phyloP scores from a whole-genome alignment of 768 basidiomycete species.

The Termitomyces sp. region DNA sequence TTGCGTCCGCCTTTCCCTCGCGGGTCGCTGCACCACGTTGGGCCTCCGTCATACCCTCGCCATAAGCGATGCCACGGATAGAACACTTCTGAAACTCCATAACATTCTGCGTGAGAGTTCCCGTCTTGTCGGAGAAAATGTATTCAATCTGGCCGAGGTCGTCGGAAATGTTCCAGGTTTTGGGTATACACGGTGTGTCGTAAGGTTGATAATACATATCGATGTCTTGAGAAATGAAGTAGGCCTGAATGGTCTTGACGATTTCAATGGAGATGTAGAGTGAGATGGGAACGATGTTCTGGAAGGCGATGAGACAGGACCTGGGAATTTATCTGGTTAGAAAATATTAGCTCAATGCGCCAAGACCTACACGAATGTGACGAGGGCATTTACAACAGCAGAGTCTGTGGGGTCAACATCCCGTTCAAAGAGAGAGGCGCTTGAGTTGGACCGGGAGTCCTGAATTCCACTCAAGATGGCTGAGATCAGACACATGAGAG shows the following conservation, averaged over 20 bases:
- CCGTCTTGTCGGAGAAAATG: constrained; percentile 86
- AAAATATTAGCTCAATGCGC: not conserved
- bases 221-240: constrained; percentile 92
- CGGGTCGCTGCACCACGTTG: constrained; percentile 89
- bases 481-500: constrained; percentile 71
- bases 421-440: constrained; percentile 68
- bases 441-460: constrained; percentile 58
- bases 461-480: constrained; percentile 76
- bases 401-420: constrained; percentile 62
- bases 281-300: constrained; percentile 95
- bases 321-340: constrained; percentile 36
- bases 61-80: constrained; percentile 78
- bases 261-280: constrained; percentile 98
- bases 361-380: constrained; percentile 84
- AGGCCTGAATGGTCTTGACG: constrained; percentile 97
- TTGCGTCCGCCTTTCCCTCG: constrained; percentile 62
- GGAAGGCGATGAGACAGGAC: constrained; percentile 92
- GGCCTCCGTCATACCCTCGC: constrained; percentile 94
- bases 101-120: constrained; percentile 95
- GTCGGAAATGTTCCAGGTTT: constrained; percentile 98
- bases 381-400: constrained; percentile 66
- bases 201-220: constrained; percentile 94
- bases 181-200: constrained; percentile 88
- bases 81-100: constrained; percentile 99
- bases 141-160: constrained; percentile 99